phyloP scores from a whole-genome alignment of 2,329 filamentous ascomycete species.

The Peltaster fructicola region DNA sequence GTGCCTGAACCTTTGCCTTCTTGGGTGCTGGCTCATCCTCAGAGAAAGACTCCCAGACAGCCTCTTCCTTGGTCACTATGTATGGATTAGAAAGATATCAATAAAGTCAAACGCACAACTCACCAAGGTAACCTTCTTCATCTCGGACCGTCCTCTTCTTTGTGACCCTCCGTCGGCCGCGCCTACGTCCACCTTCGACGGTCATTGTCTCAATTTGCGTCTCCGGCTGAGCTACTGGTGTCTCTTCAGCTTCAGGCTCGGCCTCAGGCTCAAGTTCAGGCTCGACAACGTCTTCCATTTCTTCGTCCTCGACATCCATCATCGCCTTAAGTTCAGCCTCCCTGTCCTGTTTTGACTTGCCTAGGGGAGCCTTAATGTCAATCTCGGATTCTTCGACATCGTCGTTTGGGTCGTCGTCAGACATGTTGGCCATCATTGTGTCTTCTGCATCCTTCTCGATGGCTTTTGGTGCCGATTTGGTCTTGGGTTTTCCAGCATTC shows the following conservation, averaged over 20 bases:
- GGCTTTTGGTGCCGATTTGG: constrained; percentile 38
- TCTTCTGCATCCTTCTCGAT: constrained; percentile 17
- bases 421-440: constrained; percentile 17
- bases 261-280: constrained; percentile 17
- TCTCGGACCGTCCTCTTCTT: constrained; percentile 79
- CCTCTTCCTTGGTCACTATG: constrained; percentile 68
- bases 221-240: constrained; percentile 27
- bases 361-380: constrained; percentile 20
- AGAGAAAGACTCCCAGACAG: constrained; percentile 80
- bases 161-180: constrained; percentile 64
- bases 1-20: constrained; percentile 32
- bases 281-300: constrained; percentile 10
- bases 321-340: constrained; percentile 51
- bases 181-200: constrained; percentile 45
- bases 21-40: constrained; percentile 58
- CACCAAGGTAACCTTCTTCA: constrained; percentile 77
- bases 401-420: constrained; percentile 30
- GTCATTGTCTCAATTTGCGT: constrained; percentile 29
- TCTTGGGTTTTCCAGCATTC: constrained; percentile 10
- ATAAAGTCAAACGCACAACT: constrained; percentile 16
- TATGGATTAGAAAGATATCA: constrained; percentile 6
- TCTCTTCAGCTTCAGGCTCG: constrained; percentile 41
- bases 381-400: constrained; percentile 41
- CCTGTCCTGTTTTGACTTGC: constrained; percentile 39
- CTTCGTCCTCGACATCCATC: constrained; percentile 47